phyloP scores from a whole-genome alignment of 805 yeast genomes.

The Helenozyma rhizophorensis region DNA sequence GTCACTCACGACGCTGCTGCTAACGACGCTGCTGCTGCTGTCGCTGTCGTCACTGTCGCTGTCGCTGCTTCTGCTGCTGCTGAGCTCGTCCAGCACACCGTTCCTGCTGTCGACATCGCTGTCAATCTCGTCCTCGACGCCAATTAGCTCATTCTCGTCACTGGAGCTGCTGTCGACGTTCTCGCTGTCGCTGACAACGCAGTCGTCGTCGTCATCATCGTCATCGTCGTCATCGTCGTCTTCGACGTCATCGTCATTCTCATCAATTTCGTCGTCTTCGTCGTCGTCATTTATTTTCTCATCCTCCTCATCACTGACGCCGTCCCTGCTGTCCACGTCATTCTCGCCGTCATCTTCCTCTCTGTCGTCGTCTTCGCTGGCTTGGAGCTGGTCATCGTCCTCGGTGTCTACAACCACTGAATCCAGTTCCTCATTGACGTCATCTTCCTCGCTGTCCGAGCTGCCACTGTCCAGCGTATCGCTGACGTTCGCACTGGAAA shows the following conservation, averaged over 20 bases:
- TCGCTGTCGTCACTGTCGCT: conserved; percentile 21
- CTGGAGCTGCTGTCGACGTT: conserved; percentile 9
- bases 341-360: conserved; percentile 10
- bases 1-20: neutral
- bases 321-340: conserved; percentile 9
- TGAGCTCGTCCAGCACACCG: too few relatives aligned
- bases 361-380: conserved; percentile 6
- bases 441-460: conserved; percentile 7
- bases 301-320: neutral
- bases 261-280: neutral
- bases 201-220: conserved; percentile 6
- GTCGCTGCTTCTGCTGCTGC: conserved; percentile 2
- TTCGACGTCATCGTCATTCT: neutral
- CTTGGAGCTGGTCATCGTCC: conserved; percentile 21
- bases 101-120: too few relatives aligned
- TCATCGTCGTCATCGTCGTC: neutral
- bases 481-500: conserved; percentile 3
- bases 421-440: conserved; percentile 12
- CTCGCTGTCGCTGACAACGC: conserved; percentile 21
- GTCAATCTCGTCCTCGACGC: neutral
- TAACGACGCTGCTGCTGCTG: neutral
- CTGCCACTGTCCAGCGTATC: conserved; percentile 3
- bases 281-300: neutral
- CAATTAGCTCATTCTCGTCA: neutral
- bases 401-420: conserved; percentile 7